Conservation (phyloP, 148 eudicot genomes). For the Selenicereus undatus region DNA sequence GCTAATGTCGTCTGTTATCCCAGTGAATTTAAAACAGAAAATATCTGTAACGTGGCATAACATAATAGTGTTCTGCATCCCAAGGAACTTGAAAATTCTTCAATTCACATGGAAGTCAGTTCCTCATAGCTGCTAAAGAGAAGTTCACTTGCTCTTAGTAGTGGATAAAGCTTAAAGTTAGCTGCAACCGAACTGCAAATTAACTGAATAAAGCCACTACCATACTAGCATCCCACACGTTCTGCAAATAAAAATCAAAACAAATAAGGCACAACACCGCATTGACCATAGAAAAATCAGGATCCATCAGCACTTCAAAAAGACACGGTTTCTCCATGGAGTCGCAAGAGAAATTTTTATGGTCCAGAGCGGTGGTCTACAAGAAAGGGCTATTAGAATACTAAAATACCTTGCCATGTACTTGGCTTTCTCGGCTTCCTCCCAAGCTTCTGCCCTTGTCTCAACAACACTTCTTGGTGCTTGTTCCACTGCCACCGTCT, state of each 20-base stretch:
- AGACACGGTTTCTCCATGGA: not conserved
- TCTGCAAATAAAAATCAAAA: not conserved
- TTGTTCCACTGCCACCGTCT: constrained; percentile 28
- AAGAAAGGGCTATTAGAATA: not conserved
- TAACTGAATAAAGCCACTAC: not conserved
- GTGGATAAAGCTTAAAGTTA: not conserved
- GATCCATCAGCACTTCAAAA: not conserved
- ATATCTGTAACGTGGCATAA: not conserved
- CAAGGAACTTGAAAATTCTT: no score
- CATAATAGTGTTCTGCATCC: not conserved
- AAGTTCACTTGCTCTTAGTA: not conserved
- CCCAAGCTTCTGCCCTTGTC: constrained; percentile 67
- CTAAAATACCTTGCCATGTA: constrained; percentile 49
- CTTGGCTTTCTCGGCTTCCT: constrained; percentile 69
- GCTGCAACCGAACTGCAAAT: not conserved
- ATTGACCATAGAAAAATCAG: not conserved
- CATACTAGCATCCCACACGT: not conserved
- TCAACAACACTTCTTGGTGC: constrained; percentile 39
- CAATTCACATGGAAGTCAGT: no score
- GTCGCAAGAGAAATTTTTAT: not conserved
- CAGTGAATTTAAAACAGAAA: not conserved
- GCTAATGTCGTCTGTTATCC: not conserved
- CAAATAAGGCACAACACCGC: not conserved
- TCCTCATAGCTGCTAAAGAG: no score
- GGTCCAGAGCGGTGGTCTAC: not conserved